These are phyloP conservation scores for Cetradonia linearis DNA, from an alignment of 495 filamentous ascomycete genomes.

Conservation along the genomic window DNA sequence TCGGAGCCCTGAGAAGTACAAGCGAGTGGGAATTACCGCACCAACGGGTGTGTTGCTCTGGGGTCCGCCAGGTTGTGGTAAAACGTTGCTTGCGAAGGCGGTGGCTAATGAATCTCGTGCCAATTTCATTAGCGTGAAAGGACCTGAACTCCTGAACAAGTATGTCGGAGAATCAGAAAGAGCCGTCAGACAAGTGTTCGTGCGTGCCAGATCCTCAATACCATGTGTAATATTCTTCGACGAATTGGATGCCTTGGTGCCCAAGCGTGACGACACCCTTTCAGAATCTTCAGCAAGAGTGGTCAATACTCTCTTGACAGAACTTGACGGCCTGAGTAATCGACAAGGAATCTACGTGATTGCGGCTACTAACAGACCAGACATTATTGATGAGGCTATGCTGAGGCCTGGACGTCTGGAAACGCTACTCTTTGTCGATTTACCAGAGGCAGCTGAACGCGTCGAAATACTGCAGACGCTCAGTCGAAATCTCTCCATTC, in stretches of 20 bases:
- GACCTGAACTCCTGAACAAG: slow-evolving; percentile 87
- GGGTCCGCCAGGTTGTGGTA: slow-evolving; percentile 95
- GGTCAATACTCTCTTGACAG: slow-evolving; percentile 93
- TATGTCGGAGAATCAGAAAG: slow-evolving; percentile 94
- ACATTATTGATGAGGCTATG: slow-evolving; percentile 96
- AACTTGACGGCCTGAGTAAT: slow-evolving; percentile 77
- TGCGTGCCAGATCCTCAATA: slow-evolving; percentile 71
- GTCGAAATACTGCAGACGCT: slow-evolving; percentile 78
- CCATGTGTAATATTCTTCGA: slow-evolving; percentile 98
- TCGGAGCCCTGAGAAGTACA: slow-evolving; percentile 69
- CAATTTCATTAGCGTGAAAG: slow-evolving; percentile 97
- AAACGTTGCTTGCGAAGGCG: slow-evolving; percentile 91
- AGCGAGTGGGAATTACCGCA: slow-evolving; percentile 70
- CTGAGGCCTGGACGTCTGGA: slow-evolving; percentile 84
- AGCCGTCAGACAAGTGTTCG: slow-evolving; percentile 85
- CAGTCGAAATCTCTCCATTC: slow-evolving; percentile 48
- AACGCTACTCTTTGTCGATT: slow-evolving; percentile 79
- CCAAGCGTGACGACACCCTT: slow-evolving; percentile 67
- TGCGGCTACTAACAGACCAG: slow-evolving; percentile 87
- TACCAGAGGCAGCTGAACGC: slow-evolving; percentile 69
- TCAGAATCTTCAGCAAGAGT: slow-evolving; percentile 79
- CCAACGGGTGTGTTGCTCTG: slow-evolving; percentile 90
- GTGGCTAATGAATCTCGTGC: slow-evolving; percentile 91
- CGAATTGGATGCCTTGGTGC: slow-evolving; percentile 87
- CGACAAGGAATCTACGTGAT: slow-evolving; percentile 88